Base-by-base conservation (phyloP, 2,329 filamentous ascomycete genomes). In the Pseudopyricularia cyperi region DNA sequence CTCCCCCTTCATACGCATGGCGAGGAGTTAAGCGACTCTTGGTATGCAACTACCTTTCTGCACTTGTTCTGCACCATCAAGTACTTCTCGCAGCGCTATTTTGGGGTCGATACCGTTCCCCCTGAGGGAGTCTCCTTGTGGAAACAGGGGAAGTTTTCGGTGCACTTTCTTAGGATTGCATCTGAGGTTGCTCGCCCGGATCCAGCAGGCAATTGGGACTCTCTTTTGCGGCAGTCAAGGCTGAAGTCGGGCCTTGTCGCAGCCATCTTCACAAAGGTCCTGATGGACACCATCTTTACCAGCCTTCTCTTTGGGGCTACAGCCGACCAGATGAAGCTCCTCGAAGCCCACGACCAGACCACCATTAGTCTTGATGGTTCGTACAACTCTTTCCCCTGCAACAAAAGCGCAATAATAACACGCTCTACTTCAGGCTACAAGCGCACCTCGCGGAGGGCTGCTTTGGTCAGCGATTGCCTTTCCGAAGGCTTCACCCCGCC, bases 271-370 rank as follows among this genome's bases (percentile, higher is more conserved):
- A 60, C 60, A 3, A 66, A 67, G 58, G 57, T 68, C 39, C 58
- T 72, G 49, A 63, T 71, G 54, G 64, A 61, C 54, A 60, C 62
- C 17, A 66, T 72, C 28, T 69, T 68, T 52, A 62, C 62, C 35
- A 60, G 63, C 37, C 57, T 71, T 39, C 56, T 72, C 1, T 72
- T 72, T 53, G 70, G 71, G 30, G 68, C 63, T 4, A 56, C 55
- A 2, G n/a, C 58, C 4, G 3, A n/a, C 2, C 59, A 62, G 52
- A 55, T 56, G 46, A 30, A 52, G 0, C 60, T 63, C 50, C 57
- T 73, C 22, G 53, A 59, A 2, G 56, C 58, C 11, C 57, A 63
- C 30, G 68, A 71, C 51, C 12, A 53, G 26, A 55, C 55, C n/a
- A 64, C 59, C 50, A 14, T 66, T 11, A n/a, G 56, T 1, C 47